These are phyloP conservation scores for Psilocybe subaeruginosa DNA, from an alignment of 768 basidiomycete species.

Conservation along the genomic window DNA sequence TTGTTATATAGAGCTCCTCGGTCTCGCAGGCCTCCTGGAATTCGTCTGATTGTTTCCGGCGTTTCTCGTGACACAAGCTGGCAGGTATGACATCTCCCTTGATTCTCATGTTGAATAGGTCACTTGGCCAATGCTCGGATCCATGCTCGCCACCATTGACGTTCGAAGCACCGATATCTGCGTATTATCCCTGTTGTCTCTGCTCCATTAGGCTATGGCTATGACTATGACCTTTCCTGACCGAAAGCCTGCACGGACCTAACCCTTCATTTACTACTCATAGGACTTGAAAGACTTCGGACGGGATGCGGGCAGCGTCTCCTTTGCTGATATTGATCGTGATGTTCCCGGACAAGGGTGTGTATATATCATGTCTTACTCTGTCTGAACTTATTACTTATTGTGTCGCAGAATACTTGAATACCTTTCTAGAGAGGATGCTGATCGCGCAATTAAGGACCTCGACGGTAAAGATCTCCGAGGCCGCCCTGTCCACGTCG, in stretches of 20 bases:
- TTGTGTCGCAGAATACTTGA: slow-evolving; percentile 73
- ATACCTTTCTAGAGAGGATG: slow-evolving; percentile 86
- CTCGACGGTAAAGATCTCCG: slow-evolving; percentile 88
- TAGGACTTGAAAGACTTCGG: slow-evolving; percentile 99
- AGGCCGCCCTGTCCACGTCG: slow-evolving; percentile 77
- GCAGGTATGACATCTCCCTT: slow-evolving; percentile 80
- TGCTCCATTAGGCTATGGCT: slow-evolving; percentile 8
- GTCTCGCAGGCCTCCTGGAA: slow-evolving; percentile 76
- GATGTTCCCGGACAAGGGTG: slow-evolving; percentile 87
- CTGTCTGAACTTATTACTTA: not conserved
- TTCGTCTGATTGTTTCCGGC: slow-evolving; percentile 84
- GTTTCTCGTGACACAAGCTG: slow-evolving; percentile 95
- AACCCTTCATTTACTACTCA: slow-evolving; percentile 43
- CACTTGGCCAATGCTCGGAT: slow-evolving; percentile 23
- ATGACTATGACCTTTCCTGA: slow-evolving; percentile 11
- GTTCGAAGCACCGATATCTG: slow-evolving; percentile 13
- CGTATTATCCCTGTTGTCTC: slow-evolving; percentile 12
- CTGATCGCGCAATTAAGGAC: slow-evolving; percentile 89
- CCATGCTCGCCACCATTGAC: slow-evolving; percentile 13
- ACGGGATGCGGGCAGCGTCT: slow-evolving; percentile 90
- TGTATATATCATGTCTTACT: slow-evolving; percentile 25
- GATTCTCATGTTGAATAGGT: slow-evolving; percentile 25
- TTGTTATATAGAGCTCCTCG: slow-evolving; percentile 51
- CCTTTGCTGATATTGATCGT: slow-evolving; percentile 94
- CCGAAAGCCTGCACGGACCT: slow-evolving; percentile 33